Percentiles rank a stretch among this genome's conserved stretches.
phyloP scores from a whole-genome alignment of 805 yeast species.

The Wickerhamomyces alni region DNA sequence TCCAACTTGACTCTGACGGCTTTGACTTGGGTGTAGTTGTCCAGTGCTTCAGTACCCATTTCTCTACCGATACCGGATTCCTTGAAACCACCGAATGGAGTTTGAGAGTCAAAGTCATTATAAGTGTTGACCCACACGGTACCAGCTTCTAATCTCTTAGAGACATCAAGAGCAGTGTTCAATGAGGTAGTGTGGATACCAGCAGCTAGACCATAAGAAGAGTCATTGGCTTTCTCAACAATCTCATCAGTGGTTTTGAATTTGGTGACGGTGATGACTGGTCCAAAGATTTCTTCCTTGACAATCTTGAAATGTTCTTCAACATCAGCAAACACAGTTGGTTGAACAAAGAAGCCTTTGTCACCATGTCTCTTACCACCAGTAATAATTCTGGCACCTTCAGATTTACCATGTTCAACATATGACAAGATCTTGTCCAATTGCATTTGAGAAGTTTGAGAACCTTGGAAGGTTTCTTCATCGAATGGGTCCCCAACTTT shows the following conservation, averaged over 20 bases:
- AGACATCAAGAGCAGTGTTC: conserved; percentile 56
- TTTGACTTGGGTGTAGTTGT: conserved; percentile 73
- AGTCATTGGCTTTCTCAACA: conserved; percentile 62
- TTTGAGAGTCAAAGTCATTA: conserved; percentile 74
- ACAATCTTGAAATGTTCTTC: conserved; percentile 66
- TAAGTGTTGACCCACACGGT: conserved; percentile 78
- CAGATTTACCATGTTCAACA: conserved; percentile 55
- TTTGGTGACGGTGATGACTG: conserved; percentile 58
- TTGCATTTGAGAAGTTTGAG: conserved; percentile 63
- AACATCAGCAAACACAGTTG: conserved; percentile 82
- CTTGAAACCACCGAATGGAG: conserved; percentile 90
- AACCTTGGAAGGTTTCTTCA: conserved; percentile 60
- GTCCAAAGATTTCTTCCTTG: conserved; percentile 87
- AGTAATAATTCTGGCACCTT: conserved; percentile 62
- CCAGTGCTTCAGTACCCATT: conserved; percentile 78
- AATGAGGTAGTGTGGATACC: conserved; percentile 71
- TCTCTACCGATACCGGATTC: conserved; percentile 86
- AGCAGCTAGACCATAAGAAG: conserved; percentile 79
- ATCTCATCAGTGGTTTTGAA: conserved; percentile 70
- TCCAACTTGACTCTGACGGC: conserved; percentile 52
- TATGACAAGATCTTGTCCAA: conserved; percentile 55
- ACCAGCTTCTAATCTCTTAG: conserved; percentile 66
- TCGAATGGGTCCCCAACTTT: conserved; percentile 78
- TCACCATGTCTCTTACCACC: conserved; percentile 74
- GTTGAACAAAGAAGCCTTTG: conserved; percentile 66